These are phyloP conservation scores for Lichenothelia convexa DNA, from an alignment of 495 filamentous ascomycete species.

Conservation along the genomic window DNA sequence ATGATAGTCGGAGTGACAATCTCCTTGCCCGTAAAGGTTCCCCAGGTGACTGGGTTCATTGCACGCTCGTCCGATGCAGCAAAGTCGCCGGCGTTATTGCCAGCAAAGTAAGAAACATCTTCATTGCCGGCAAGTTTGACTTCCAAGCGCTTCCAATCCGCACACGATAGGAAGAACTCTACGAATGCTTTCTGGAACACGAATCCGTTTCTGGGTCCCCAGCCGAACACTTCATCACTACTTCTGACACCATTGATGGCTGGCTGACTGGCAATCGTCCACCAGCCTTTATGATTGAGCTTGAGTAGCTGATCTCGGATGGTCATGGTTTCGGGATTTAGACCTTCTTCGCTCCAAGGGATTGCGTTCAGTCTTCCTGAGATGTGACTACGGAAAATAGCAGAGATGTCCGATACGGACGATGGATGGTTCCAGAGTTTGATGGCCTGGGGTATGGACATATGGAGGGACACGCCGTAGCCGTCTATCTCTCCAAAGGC, in stretches of 20 bases:
- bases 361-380: conserved; percentile 55
- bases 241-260: conserved; percentile 72
- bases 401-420: conserved; percentile 46
- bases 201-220: conserved; percentile 84
- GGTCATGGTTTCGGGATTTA: conserved; percentile 64
- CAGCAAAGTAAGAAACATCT: conserved; percentile 70
- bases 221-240: conserved; percentile 68
- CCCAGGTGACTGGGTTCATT: conserved; percentile 95
- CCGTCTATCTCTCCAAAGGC: conserved; percentile 94
- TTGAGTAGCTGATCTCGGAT: conserved; percentile 56
- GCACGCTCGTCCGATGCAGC: conserved; percentile 45
- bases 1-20: conserved; percentile 97
- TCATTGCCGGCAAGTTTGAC: conserved; percentile 37
- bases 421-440: conserved; percentile 69
- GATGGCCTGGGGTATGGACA: conserved; percentile 57
- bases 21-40: conserved; percentile 87
- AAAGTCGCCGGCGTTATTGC: conserved; percentile 52
- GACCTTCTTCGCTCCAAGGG: conserved; percentile 84
- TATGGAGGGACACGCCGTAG: conserved; percentile 79
- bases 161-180: conserved; percentile 68
- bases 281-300: conserved; percentile 75
- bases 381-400: conserved; percentile 64
- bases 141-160: conserved; percentile 49
- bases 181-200: conserved; percentile 97
- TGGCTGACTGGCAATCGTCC: conserved; percentile 93